Evolutionary conservation across 2,329 filamentous ascomycete species (phyloP).

Genomic region (Triangularia setosa): DNA sequence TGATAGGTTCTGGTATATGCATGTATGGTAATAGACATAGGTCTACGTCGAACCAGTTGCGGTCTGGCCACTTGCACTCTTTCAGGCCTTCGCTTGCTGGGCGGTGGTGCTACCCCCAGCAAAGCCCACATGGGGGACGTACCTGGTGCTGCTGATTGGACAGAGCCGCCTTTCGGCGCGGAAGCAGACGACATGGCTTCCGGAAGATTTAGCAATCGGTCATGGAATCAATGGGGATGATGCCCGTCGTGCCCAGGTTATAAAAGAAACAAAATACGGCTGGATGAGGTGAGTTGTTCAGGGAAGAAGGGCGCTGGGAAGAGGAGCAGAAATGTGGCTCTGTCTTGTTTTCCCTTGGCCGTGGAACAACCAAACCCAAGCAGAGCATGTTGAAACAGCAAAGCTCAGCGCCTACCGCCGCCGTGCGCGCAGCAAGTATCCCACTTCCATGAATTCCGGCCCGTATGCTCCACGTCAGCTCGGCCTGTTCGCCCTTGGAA

Average conservation of each 20-base stretch:
- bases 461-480: not conserved
- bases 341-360: slow-evolving; percentile 5
- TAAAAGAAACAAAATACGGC: slow-evolving; percentile 11
- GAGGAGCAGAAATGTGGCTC: slow-evolving; percentile 1
- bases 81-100: not conserved
- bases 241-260: slow-evolving; percentile 5
- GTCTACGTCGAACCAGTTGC: slow-evolving; percentile 7
- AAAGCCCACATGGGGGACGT: slow-evolving; percentile 22
- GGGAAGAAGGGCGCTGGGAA: not conserved
- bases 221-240: slow-evolving; percentile 12
- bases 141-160: slow-evolving; percentile 30
- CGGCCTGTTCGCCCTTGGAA: not conserved
- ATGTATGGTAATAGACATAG: not conserved
- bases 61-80: slow-evolving; percentile 8
- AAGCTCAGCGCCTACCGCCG: slow-evolving; percentile 5
- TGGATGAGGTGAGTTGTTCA: not conserved
- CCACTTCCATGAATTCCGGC: not conserved
- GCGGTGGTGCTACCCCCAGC: slow-evolving; percentile 7
- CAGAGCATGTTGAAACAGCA: not conserved
- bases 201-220: slow-evolving; percentile 6
- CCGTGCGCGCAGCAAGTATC: not conserved
- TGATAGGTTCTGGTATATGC: not conserved
- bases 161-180: slow-evolving; percentile 22
- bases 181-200: slow-evolving; percentile 39
- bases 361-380: slow-evolving; percentile 1